Percentiles rank a stretch among this genome's conserved stretches.
Conservation (phyloP, 176 grass and related monocot genomes). For the Zoysia japonica region DNA sequence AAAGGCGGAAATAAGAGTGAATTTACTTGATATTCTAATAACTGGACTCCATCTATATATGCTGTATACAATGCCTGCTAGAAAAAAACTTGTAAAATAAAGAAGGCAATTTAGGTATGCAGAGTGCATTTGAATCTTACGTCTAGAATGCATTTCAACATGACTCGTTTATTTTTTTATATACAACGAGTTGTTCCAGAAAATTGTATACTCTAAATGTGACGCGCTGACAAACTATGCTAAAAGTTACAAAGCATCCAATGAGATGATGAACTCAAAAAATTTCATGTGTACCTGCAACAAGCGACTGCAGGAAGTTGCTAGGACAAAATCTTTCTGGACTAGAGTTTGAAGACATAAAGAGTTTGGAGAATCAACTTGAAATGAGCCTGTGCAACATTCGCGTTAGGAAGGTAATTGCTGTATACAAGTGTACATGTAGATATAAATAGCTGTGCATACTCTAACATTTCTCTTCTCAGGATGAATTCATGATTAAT, state of each 20-base stretch:
- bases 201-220: neutral
- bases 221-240: no score
- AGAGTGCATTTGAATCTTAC: neutral
- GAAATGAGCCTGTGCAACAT: constrained; percentile 18
- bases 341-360: constrained; percentile 7
- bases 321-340: constrained; percentile 14
- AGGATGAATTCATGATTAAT: constrained; percentile 23
- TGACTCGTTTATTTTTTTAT: neutral
- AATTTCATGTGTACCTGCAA: neutral
- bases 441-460: neutral
- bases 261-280: neutral
- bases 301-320: neutral
- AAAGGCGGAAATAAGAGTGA: neutral
- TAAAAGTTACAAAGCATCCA: neutral
- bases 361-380: constrained; percentile 18
- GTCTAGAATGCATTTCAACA: neutral
- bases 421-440: neutral
- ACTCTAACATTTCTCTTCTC: neutral
- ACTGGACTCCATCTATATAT: neutral
- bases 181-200: neutral
- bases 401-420: constrained; percentile 3
- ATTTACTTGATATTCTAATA: neutral
- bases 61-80: no score
- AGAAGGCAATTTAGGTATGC: neutral
- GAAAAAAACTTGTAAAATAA: no score